These are phyloP conservation scores for Populus euphratica DNA, from an alignment of 345 rosid genomes.

Conservation along the genomic window DNA sequence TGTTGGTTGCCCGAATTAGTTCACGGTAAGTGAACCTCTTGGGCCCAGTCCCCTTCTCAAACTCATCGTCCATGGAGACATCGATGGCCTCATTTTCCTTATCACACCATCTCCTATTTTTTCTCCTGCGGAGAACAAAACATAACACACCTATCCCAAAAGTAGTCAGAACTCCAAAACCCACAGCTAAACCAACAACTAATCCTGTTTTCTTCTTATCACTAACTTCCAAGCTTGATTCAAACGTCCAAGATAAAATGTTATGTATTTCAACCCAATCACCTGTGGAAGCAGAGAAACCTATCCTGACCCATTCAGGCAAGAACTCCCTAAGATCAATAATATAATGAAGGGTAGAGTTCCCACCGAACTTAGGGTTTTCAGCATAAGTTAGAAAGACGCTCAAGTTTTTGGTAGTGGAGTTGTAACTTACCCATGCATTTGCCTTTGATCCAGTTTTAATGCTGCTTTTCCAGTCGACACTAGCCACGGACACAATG, in stretches of 20 bases:
- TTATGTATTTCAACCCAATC: slow-evolving; percentile 12
- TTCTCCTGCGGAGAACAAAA: slow-evolving; percentile 2
- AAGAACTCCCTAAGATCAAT: slow-evolving; percentile 15
- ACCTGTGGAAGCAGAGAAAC: slow-evolving; percentile 29
- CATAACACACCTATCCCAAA: slow-evolving; percentile 1
- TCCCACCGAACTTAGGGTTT: slow-evolving; percentile 19
- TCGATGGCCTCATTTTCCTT: slow-evolving; percentile 4
- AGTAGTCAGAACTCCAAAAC: slow-evolving; percentile 1
- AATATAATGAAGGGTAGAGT: neutral
- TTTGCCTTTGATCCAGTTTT: slow-evolving; percentile 36
- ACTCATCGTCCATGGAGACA: slow-evolving; percentile 21
- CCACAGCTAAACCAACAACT: slow-evolving; percentile 7
- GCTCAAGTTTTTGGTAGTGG: slow-evolving; percentile 44
- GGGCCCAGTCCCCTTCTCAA: slow-evolving; percentile 25
- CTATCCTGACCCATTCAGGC: slow-evolving; percentile 20
- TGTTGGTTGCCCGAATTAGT: slow-evolving; percentile 16
- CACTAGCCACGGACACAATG: slow-evolving; percentile 30
- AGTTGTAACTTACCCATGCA: slow-evolving; percentile 51
- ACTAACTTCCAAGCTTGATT: slow-evolving; percentile 14
- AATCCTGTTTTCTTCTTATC: neutral
- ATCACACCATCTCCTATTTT: neutral
- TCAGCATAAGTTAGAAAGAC: slow-evolving; percentile 42
- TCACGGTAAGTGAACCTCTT: slow-evolving; percentile 24
- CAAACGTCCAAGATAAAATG: slow-evolving; percentile 16
- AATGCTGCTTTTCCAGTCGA: slow-evolving; percentile 38